A percentile compares a stretch with the other conserved stretches of the same genome.
Evolutionary conservation across 1,284 basidiomycete species (phyloP).

Genomic region (Cryptococcus jaspeensis): DNA sequence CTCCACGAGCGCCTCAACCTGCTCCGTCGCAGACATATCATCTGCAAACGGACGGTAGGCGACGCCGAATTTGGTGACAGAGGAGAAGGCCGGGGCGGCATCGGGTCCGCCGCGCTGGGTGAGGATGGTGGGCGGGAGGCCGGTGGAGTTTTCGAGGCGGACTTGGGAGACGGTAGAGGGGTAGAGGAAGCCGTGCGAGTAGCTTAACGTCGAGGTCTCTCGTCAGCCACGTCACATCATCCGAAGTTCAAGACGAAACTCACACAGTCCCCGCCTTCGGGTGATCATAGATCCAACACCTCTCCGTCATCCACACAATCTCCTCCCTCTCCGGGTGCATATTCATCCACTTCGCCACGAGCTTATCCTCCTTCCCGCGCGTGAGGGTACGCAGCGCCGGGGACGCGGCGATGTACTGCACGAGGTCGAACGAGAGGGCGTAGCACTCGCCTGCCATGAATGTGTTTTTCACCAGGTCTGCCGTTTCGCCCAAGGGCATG

Average conservation of each 20-base stretch:
- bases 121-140: slow-evolving; percentile 21
- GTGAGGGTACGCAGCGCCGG: slow-evolving; percentile 65
- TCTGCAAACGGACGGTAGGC: slow-evolving; percentile 71
- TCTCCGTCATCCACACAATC: slow-evolving; percentile 86
- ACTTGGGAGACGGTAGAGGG: slow-evolving; percentile 80
- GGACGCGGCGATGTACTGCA: slow-evolving; percentile 81
- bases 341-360: slow-evolving; percentile 88
- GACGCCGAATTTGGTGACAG: slow-evolving; percentile 78
- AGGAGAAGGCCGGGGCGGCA: slow-evolving; percentile 65
- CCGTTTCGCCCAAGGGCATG: not conserved
- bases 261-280: slow-evolving; percentile 88
- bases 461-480: slow-evolving; percentile 80
- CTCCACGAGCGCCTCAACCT: slow-evolving; percentile 89
- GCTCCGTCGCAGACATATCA: slow-evolving; percentile 65
- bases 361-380: slow-evolving; percentile 90
- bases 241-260: slow-evolving; percentile 42
- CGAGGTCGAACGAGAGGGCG: slow-evolving; percentile 83
- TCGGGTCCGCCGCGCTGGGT: slow-evolving; percentile 24
- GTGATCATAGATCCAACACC: slow-evolving; percentile 98
- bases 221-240: not conserved
- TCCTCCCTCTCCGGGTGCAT: slow-evolving; percentile 75
- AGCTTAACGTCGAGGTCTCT: slow-evolving; percentile 55
- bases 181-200: slow-evolving; percentile 96
- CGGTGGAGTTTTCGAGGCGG: slow-evolving; percentile 49
- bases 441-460: slow-evolving; percentile 99